Base-by-base conservation (phyloP, 495 filamentous ascomycete genomes). In the Daldinia bambusicola region DNA sequence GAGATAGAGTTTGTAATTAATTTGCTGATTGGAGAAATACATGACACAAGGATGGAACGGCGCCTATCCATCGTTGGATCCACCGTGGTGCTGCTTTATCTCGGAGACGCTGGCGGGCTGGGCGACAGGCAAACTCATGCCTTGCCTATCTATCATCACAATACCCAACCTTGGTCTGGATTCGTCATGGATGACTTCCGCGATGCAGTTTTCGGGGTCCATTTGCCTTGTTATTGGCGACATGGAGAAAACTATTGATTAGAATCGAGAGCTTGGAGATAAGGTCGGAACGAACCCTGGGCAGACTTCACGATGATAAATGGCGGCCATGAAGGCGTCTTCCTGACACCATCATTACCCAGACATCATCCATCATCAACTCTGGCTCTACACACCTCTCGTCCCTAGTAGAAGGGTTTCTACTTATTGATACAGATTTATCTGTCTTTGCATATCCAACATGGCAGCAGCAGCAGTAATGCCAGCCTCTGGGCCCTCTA, bases 381-480 rank as follows among this genome's bases (percentile, higher is more conserved):
- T 45, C 31, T 16, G 22, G 14, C 4, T 41, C 45, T 37, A 1
- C 30, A 26, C 34, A n/a, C 34, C 48, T 55, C 26, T 37, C 43
- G n/a, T 9, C 14, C 60, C 34, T 12, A 2, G 52, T 10, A 61
- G 18, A 62, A 56, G 26, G 18, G 14, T 55, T 38, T 53, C 7
- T 14, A 53, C 37, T 30, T 55, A 43, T 61, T 37, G 10, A 37
- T 52, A 26, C 50, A n/a, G 6, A 59, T 51, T 62, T 43, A 40
- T 56, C 34, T 43, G 32, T 50, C 38, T 38, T 43, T 16, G 20
- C 30, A 64, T 52, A 57, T 52, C 34, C 38, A 64, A 9, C 31
- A 79, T 77, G 74, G 69, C 71, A 52, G 58, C 75, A 1, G 61
- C 62, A 50, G 64, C 45, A 58, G 64, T 71, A 18, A 16, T 74